Conservation (phyloP, 345 rosid species). For the Murraya koenigii region DNA sequence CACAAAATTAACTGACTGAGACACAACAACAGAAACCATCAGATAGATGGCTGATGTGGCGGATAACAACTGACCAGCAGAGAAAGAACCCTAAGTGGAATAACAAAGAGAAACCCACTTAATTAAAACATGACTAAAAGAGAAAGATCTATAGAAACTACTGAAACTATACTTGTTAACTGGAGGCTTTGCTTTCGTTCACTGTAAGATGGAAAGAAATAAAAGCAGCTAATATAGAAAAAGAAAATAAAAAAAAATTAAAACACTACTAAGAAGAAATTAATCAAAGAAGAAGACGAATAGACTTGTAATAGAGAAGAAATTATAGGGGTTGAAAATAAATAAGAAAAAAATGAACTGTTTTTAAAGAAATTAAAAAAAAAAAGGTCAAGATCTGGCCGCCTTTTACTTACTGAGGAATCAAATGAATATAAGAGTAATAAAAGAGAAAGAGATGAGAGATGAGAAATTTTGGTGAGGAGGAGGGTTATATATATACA, state of each 20-base stretch:
- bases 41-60: too few species aligned
- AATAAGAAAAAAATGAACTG: too few species aligned
- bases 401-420: background rate
- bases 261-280: too few species aligned
- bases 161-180: too few species aligned
- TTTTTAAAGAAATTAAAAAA: background rate
- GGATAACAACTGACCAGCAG: background rate
- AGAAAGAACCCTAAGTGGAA: background rate
- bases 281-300: background rate
- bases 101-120: background rate
- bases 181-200: too few species aligned
- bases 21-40: too few species aligned
- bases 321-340: background rate
- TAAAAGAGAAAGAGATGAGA: background rate
- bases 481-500: background rate
- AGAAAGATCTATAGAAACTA: too few species aligned
- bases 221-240: background rate
- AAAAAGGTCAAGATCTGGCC: background rate
- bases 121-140: background rate
- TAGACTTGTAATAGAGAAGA: background rate
- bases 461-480: background rate
- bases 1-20: background rate
- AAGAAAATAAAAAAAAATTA: background rate
- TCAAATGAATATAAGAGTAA: background rate
- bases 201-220: too few species aligned